Evolutionary conservation across 2,329 filamentous ascomycete genomes (phyloP), one percentile per base, ranked within the genome.

Genomic region (Sarocladium strictum): DNA sequence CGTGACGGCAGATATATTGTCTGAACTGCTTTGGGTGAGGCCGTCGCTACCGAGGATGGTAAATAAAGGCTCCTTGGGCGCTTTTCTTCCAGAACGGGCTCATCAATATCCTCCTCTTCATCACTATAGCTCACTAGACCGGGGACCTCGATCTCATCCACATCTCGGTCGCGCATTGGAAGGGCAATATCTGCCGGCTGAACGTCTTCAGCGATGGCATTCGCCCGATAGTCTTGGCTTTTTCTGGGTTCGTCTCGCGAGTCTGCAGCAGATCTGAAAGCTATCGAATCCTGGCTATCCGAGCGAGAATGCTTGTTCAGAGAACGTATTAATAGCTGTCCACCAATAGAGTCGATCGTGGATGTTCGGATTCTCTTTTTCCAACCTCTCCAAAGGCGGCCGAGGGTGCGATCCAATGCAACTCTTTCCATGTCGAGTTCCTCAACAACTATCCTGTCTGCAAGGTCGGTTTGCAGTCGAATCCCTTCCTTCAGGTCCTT

Each of bases 381-480:
- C 94, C 94, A 99, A 24, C 89, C 88, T 62, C 94, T 84, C 94
- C 94, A 99, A 41, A 97, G 76, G 50, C 92, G 80, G 19, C 94
- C 94, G 1, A 99, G 75, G 2, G 90, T 92, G 55, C 91, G 82
- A 65, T 96, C 95, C 57, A 97, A 77, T 7, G 93, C 93, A 59
- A 97, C 83, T 61, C 92, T 90, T 66, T 97, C 94, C 78, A 97
- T 90, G 66, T 99, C 94, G 54, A 84, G 75, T 63, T 97, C 93
- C 63, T 95, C 89, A 24, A 99, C 85, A n/a, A 92, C 76, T 53
- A 96, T 78, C 15, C 84, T 82, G 58, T 89, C 84, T 38, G 80
- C 76, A 50, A 79, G 65, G 24, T 79, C 76, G 19, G 72, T 71
- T 2, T 75, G 70, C 50, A 65, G 71, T 55, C 73, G 70, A 15